Conservation (phyloP, 2,329 filamentous ascomycete genomes). For the Metarhizium guizhouense region DNA sequence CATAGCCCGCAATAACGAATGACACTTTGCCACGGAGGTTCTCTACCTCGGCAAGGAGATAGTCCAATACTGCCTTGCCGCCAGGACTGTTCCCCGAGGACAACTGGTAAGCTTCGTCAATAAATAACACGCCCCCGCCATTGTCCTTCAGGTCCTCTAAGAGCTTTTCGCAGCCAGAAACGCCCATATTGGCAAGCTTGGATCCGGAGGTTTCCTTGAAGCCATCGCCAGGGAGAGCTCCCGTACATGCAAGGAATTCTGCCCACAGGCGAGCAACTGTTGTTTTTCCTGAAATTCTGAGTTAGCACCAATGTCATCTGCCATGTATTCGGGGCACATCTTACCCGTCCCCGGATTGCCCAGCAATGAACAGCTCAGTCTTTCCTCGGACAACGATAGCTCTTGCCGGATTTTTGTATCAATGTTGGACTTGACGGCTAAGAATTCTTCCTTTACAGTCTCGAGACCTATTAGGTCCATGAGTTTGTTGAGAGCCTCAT, state of each 20-base stretch:
- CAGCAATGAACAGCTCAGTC: slow-evolving; percentile 54
- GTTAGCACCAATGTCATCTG: background rate
- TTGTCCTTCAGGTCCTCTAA: slow-evolving; percentile 37
- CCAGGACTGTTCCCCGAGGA: slow-evolving; percentile 46
- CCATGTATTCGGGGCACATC: slow-evolving; percentile 5
- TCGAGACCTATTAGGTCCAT: slow-evolving; percentile 68
- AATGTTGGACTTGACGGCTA: slow-evolving; percentile 53
- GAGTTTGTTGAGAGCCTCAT: slow-evolving; percentile 48
- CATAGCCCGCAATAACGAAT: slow-evolving; percentile 67
- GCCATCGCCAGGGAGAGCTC: slow-evolving; percentile 48
- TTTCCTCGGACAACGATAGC: slow-evolving; percentile 43
- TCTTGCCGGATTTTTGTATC: slow-evolving; percentile 52
- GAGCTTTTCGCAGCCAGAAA: slow-evolving; percentile 46
- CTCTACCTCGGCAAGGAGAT: slow-evolving; percentile 62
- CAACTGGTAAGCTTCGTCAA: slow-evolving; percentile 74
- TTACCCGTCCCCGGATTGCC: slow-evolving; percentile 69
- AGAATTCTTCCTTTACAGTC: slow-evolving; percentile 54
- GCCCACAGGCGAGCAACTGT: slow-evolving; percentile 66
- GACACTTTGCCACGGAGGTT: slow-evolving; percentile 60
- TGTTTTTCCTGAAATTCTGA: slow-evolving; percentile 45
- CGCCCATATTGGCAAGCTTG: slow-evolving; percentile 52
- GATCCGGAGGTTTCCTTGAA: slow-evolving; percentile 65
- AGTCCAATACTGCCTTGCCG: slow-evolving; percentile 59
- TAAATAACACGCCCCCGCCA: slow-evolving; percentile 63
- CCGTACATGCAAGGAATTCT: slow-evolving; percentile 52